These are phyloP conservation scores for Tulasnella calospora DNA, from an alignment of 768 basidiomycete genomes.

Conservation along the genomic window DNA sequence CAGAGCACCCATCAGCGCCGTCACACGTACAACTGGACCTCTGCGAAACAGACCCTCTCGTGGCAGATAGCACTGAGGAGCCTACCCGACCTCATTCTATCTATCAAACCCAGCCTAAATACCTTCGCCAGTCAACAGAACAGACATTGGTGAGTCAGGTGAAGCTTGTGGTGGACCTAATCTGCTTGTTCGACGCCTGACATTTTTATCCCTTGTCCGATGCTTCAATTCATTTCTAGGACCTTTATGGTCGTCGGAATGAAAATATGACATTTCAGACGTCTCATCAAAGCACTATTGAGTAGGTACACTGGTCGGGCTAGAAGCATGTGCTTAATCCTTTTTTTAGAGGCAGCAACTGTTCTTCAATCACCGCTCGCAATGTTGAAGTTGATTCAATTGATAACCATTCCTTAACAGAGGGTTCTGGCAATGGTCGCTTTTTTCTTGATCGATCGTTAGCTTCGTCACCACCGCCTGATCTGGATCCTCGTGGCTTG, in stretches of 20 bases:
- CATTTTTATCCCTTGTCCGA: not conserved
- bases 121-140: not conserved
- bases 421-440: not conserved
- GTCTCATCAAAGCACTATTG: not conserved
- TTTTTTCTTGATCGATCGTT: not conserved
- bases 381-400: not conserved
- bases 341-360: not conserved
- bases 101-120: not conserved
- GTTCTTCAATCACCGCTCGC: not conserved
- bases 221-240: not conserved
- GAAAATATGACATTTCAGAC: not conserved
- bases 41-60: not conserved
- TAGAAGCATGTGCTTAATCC: not conserved
- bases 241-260: not conserved
- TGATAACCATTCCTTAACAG: not conserved
- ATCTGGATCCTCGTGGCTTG: not conserved
- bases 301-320: not conserved
- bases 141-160: not conserved
- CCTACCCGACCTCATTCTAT: not conserved
- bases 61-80: not conserved
- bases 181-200: not conserved
- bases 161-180: not conserved
- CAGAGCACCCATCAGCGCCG: not conserved
- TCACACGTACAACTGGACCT: not conserved
- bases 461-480: not conserved